phyloP scores from a whole-genome alignment of 2,329 filamentous ascomycete species.

The Stemphylium vesicarium region DNA sequence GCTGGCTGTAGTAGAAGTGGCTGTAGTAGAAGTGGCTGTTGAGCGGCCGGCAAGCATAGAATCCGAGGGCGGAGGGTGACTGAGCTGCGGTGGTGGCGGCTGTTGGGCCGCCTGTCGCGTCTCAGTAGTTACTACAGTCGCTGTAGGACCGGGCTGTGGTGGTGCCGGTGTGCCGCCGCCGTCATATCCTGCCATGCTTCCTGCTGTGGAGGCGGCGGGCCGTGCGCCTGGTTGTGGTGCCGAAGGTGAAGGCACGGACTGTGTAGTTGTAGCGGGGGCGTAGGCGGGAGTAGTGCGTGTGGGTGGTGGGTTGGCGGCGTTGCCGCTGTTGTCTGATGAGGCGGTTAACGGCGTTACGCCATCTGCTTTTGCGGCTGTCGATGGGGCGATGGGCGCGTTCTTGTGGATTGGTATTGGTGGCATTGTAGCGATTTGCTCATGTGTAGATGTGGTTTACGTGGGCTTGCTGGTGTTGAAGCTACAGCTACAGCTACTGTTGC shows the following conservation, averaged over 20 bases:
- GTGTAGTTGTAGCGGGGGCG: constrained; percentile 40
- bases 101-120: constrained; percentile 30
- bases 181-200: not conserved
- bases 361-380: constrained; percentile 45
- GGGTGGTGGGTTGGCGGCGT: constrained; percentile 37
- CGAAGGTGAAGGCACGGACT: constrained; percentile 33
- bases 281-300: constrained; percentile 43
- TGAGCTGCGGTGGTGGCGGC: constrained; percentile 46
- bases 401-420: constrained; percentile 56
- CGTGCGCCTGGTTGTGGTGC: constrained; percentile 52
- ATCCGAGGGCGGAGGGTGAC: constrained; percentile 47
- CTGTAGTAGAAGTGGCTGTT: constrained; percentile 45
- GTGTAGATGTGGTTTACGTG: not conserved
- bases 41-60: constrained; percentile 49
- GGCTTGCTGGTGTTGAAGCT: not conserved
- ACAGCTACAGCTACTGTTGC: not conserved
- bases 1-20: constrained; percentile 28
- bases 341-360: constrained; percentile 49
- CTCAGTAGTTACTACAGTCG: constrained; percentile 40
- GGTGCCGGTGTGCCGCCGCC: constrained; percentile 32
- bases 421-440: constrained; percentile 39
- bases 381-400: constrained; percentile 53
- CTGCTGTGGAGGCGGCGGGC: constrained; percentile 31
- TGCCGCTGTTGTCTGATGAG: constrained; percentile 25
- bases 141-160: constrained; percentile 47